Base-by-base conservation (phyloP, 1,284 basidiomycete genomes). In the Anthracocystis setariae region DNA sequence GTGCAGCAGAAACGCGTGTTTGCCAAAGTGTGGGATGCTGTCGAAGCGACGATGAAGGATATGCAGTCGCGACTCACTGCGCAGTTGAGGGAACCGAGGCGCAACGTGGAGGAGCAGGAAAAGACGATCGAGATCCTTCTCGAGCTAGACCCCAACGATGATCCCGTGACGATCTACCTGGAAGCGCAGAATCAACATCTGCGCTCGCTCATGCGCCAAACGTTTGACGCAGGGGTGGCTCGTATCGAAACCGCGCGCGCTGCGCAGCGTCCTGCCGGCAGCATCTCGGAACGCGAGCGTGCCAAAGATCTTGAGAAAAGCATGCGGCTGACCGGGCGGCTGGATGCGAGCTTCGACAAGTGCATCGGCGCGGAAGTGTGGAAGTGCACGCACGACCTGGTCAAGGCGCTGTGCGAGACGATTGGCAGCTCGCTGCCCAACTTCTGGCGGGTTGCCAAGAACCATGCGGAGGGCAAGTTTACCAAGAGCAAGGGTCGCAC, bases 21-120 rank as follows among this genome's bases (percentile, higher is more conserved):
- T 49, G 92, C 97, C 67, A 98, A 95, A 84, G 93, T 98, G 2
- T 99, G 96, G 96, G 88, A 86, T 3, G 93, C 90, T 24, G 94
- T 98, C 13, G 95, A 98, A 85, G 92, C 90, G 77, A 93, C 94
- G 42, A 95, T 98, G 90, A 87, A 87, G 35, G 93, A 95, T 80
- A 92, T 98, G 92, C 88, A 89, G 73, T 88, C 86, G 46, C 88
- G 89, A 29, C 86, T 98, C n/a, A 85, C 91, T 46, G 86, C 86
- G 9, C 89, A 91, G 76, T 84, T 99, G 35, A 89, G 91, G 79
- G 92, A 97, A 74, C 87, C 90, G 2, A 86, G 85, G 40, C 86
- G 92, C 44, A 89, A 88, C 45, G 88, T 95, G 4, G 96, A 98
- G 62, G 95, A 98, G 73, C 93, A 97, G 69, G 94, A 98, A 85